Conservation (phyloP, 345 rosid species). For the Linum trigynum region DNA sequence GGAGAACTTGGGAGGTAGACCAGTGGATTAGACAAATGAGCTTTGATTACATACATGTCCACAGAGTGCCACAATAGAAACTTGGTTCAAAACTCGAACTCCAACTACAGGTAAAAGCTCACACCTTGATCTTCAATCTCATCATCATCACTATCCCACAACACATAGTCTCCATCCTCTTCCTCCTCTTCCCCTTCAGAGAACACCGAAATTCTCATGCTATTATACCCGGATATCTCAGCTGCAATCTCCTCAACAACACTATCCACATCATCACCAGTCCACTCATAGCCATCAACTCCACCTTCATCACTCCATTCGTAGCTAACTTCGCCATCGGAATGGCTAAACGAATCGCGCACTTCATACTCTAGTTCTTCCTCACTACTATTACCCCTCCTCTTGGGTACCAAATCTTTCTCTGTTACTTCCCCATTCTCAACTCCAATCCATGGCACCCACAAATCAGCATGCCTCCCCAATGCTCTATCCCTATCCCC, state of each 20-base stretch:
- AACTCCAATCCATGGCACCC: constrained; percentile 83
- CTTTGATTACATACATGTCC: constrained; percentile 7
- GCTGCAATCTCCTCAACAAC: constrained; percentile 36
- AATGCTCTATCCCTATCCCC: constrained; percentile 60
- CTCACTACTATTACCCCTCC: constrained; percentile 27
- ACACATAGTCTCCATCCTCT: constrained; percentile 35
- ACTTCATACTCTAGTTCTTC: constrained; percentile 21
- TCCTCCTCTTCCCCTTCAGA: constrained; percentile 68
- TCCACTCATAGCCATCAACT: constrained; percentile 9
- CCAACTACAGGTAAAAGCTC: constrained; percentile 12
- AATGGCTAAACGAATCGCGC: constrained; percentile 37
- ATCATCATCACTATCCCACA: constrained; percentile 40
- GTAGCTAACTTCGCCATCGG: constrained; percentile 30
- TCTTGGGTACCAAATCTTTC: constrained; percentile 59
- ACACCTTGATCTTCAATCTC: constrained; percentile 18
- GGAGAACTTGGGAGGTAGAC: neutral
- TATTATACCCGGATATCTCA: constrained; percentile 39
- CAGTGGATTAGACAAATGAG: neutral
- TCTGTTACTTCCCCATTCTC: constrained; percentile 64
- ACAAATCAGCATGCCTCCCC: constrained; percentile 73
- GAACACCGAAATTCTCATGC: constrained; percentile 44
- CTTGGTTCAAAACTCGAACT: constrained; percentile 13
- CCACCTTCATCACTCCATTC: neutral
- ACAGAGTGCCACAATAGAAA: neutral
- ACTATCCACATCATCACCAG: constrained; percentile 23